Evolutionary conservation across 2,329 filamentous ascomycete genomes (phyloP).

Genomic region (Elsinoe necatrix): DNA sequence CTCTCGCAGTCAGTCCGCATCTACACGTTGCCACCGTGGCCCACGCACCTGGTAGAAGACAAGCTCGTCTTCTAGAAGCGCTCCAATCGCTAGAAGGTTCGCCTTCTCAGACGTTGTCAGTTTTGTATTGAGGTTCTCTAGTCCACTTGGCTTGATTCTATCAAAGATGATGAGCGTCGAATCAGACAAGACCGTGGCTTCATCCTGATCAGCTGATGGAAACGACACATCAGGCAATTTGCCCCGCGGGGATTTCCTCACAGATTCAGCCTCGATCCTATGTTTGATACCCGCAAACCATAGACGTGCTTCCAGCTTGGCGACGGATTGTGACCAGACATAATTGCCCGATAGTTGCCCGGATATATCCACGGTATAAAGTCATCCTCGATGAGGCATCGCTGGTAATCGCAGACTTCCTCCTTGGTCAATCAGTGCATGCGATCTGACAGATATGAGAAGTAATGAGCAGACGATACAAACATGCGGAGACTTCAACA

Average conservation of each 20-base stretch:
- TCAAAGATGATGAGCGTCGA: slow-evolving; percentile 47
- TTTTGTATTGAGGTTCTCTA: slow-evolving; percentile 43
- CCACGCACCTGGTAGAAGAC: slow-evolving; percentile 46
- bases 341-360: slow-evolving; percentile 33
- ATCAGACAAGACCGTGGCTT: slow-evolving; percentile 37
- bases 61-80: slow-evolving; percentile 52
- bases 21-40: background rate
- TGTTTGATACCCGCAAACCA: slow-evolving; percentile 47
- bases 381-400: background rate
- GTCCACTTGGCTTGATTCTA: slow-evolving; percentile 35
- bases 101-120: slow-evolving; percentile 36
- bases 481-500: too few relatives aligned
- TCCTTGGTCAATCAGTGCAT: too few relatives aligned
- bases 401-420: background rate
- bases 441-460: too few relatives aligned
- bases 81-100: slow-evolving; percentile 45
- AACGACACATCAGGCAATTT: slow-evolving; percentile 53
- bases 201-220: slow-evolving; percentile 7
- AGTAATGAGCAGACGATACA: too few relatives aligned
- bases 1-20: background rate
- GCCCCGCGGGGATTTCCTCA: slow-evolving; percentile 42
- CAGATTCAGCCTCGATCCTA: slow-evolving; percentile 37
- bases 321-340: slow-evolving; percentile 55
- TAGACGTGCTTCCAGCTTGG: slow-evolving; percentile 54
- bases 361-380: slow-evolving; percentile 39